phyloP scores from a whole-genome alignment of 805 yeast species.

The Grigorovia jiainica region DNA sequence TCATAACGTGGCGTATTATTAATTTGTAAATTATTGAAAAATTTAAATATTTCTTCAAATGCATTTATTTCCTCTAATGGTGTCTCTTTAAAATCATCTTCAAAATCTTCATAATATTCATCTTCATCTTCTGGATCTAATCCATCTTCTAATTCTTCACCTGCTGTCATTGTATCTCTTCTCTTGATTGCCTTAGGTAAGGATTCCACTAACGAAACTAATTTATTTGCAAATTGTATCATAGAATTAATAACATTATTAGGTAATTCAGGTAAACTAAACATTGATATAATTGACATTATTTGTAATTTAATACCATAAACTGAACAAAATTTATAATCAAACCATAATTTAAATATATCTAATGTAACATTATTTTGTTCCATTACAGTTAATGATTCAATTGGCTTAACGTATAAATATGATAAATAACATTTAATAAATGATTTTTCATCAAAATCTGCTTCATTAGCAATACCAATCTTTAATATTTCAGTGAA shows the following conservation, averaged over 20 bases:
- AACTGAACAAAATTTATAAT: conserved; percentile 49
- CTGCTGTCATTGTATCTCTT: conserved; percentile 50
- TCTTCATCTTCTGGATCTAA: conserved; percentile 31
- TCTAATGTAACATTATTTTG: conserved; percentile 35
- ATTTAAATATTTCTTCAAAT: conserved; percentile 53
- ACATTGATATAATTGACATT: conserved; percentile 51
- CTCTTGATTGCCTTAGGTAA: conserved; percentile 67
- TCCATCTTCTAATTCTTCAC: conserved; percentile 32
- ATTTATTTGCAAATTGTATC: conserved; percentile 42
- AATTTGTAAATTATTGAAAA: conserved; percentile 39
- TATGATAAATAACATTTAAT: conserved; percentile 55
- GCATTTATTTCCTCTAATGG: conserved; percentile 71
- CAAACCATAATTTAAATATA: conserved; percentile 59
- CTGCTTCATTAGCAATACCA: conserved; percentile 22
- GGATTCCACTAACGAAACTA: conserved; percentile 43
- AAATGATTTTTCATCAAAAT: conserved; percentile 35
- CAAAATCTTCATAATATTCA: conserved; percentile 50
- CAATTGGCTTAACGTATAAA: conserved; percentile 50
- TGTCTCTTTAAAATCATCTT: conserved; percentile 70
- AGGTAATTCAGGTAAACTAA: conserved; percentile 35
- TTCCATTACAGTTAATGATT: conserved; percentile 44
- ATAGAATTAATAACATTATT: conserved; percentile 28
- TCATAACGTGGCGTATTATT: conserved; percentile 39
- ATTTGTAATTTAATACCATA: conserved; percentile 69
- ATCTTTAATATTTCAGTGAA: conserved; percentile 17